A percentile compares a stretch with the other conserved stretches of the same genome.
These are phyloP conservation scores for Phytopythium boreale DNA, from an alignment of 352 stramenopile genomes.

Conservation along the genomic window DNA sequence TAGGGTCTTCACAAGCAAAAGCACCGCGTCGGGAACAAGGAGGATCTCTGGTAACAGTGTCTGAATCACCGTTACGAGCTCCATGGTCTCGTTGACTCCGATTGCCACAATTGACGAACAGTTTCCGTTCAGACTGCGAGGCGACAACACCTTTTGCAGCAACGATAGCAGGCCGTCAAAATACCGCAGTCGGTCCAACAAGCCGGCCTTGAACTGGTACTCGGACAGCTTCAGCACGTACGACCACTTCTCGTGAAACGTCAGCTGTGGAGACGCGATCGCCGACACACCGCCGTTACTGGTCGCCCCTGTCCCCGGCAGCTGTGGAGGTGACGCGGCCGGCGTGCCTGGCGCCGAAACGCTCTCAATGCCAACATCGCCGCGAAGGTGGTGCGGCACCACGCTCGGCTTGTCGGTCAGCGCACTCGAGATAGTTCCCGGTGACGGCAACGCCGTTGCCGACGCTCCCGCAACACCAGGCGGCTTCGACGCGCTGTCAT, in stretches of 20 bases:
- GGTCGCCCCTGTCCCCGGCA: conserved; percentile 1
- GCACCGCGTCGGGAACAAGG: conserved; percentile 38
- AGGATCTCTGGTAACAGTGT: conserved; percentile 74
- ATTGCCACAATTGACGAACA: conserved; percentile 49
- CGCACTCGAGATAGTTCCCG: neutral
- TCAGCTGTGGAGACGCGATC: conserved; percentile 25
- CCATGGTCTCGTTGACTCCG: conserved; percentile 72
- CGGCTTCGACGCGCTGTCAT: neutral
- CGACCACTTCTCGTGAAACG: conserved; percentile 74
- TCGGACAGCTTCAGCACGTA: conserved; percentile 80
- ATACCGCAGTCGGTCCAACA: conserved; percentile 72
- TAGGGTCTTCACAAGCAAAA: conserved; percentile 76
- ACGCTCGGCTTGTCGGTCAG: neutral
- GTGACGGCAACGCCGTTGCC: neutral
- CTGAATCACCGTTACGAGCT: conserved; percentile 67
- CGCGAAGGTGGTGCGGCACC: conserved; percentile 30
- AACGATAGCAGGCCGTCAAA: conserved; percentile 79
- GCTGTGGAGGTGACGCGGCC: conserved; percentile 5
- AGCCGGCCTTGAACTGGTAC: conserved; percentile 77
- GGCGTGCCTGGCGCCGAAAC: neutral
- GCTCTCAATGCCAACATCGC: conserved; percentile 18
- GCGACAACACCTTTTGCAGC: conserved; percentile 71
- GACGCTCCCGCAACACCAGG: neutral
- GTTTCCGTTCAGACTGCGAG: conserved; percentile 36
- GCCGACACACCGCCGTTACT: neutral